Evolutionary conservation across 2,329 filamentous ascomycete species (phyloP), one percentile per base, ranked within the genome.

Genomic region (Thielaviopsis cerberus): DNA sequence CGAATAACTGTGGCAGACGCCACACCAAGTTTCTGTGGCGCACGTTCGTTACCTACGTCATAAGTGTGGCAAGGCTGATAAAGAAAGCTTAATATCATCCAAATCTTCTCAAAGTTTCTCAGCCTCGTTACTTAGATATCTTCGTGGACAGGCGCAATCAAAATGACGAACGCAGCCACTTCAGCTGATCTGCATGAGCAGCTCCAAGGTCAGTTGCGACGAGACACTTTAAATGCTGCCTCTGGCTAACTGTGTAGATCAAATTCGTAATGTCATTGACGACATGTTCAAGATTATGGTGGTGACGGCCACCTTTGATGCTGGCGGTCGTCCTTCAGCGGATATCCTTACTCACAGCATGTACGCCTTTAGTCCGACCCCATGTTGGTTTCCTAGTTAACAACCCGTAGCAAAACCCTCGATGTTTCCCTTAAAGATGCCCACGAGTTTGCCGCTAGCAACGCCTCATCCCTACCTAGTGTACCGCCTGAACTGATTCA

Each of bases 211-310:
- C 20, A 8, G 41, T 48, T 6, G 41, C 2, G n/a, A 41, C 5
- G 3, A n/a, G 15, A 5, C 4, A 4, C 34, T n/a, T 41, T 6
- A 41, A 6, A 3, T 7, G 4, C n/a, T 8, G 10, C 20, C 17
- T 17, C n/a, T 20, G 41, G 41, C 41, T 48, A 48, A 48, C n/a
- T 8, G n/a, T 7, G 13, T n/a, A 81, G 79, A 75, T 63, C 73
- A 79, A 68, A 72, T 82, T 69, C 79, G 81, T 65, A 74, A 80
- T 64, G 73, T 80, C 61, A 80, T 83, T 67, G 78, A 82, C 65
- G 78, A 80, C 63, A 74, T 83, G 48, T 83, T 80, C 72, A 74
- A 80, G 63, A 69, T 82, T 60, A 79, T 82, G 73, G 77, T 84
- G 52, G 80, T 83, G 65, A 73, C 78, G 26, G 74, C 77, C 30